A percentile compares a stretch with the other conserved stretches of the same genome.
phyloP scores from a whole-genome alignment of 805 yeast species.

The Candida argentea region DNA sequence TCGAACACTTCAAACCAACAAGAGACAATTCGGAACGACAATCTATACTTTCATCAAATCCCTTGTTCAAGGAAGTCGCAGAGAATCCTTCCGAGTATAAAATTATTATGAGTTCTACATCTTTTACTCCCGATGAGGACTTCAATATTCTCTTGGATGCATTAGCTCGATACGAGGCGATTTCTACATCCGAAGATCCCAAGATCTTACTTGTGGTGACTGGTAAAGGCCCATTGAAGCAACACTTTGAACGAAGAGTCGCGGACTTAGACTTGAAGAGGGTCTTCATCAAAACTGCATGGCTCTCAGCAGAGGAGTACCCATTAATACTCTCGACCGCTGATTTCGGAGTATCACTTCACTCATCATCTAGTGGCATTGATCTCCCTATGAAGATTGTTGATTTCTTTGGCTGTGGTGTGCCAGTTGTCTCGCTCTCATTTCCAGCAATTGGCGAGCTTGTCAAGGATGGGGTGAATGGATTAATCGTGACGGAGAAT shows the following conservation, averaged over 20 bases:
- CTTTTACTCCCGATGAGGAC: conserved; percentile 95
- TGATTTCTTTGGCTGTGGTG: conserved; percentile 92
- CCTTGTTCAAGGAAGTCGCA: conserved; percentile 18
- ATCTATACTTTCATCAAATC: conserved; percentile 15
- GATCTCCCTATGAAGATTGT: conserved; percentile 97
- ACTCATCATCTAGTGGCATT: conserved; percentile 83
- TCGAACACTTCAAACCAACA: conserved; percentile 51
- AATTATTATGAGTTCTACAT: conserved; percentile 78
- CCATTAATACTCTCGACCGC: conserved; percentile 67
- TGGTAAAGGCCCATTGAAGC: conserved; percentile 85
- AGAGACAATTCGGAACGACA: conserved; percentile 21
- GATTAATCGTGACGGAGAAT: conserved; percentile 32
- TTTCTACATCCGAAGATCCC: conserved; percentile 19
- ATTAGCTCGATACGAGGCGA: conserved; percentile 45
- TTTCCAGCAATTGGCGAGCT: conserved; percentile 76
- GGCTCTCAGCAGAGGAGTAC: conserved; percentile 75
- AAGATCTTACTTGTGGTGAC: conserved; percentile 71
- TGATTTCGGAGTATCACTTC: conserved; percentile 84
- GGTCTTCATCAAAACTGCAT: conserved; percentile 51
- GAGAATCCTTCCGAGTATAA: conserved; percentile 32
- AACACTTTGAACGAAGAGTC: conserved; percentile 40
- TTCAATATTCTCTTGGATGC: conserved; percentile 61
- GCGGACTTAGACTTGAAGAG: conserved; percentile 29
- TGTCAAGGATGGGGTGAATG: conserved; percentile 61
- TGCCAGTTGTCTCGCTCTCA: conserved; percentile 75